Evolutionary conservation across 139 green algal species (phyloP), one percentile per base, ranked within the genome.

Genomic region (Pleodorina starrii): DNA sequence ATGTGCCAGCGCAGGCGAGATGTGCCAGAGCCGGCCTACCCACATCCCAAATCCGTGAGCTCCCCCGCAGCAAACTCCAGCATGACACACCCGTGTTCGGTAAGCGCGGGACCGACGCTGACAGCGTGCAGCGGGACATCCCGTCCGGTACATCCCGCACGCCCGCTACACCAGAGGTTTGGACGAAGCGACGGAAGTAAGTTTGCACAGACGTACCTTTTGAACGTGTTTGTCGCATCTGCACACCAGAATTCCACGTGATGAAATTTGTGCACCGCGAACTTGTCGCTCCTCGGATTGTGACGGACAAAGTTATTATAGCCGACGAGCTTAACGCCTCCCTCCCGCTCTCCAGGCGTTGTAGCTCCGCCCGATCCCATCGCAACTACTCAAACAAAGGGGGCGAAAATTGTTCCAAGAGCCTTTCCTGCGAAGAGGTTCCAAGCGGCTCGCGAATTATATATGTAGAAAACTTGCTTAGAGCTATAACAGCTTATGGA

Each of bases 201-300:
- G 43, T 1, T n/a, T n/a, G n/a, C n/a, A n/a, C n/a, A n/a, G n/a
- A 36, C 79, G 3, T 51, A 96, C 95, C 95, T 91, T 69, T 95
- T 96, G 87, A 91, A 95, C 0, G 95, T 96, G 76, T 92, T 98
- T 3, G 96, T 99, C 19, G 98, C 98, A 68, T 99, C 98, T 12
- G 91, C 86, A 74, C 93, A 97, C 94, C 94, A 99, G 69, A 99
- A 99, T 89, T 99, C 98, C 25, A 99, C 84, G 88, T 99, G 96
- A 77, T 99, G 96, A 68, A 99, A 99, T 29, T 93, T 84, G 19
- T 94, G 84, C 25, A 97, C 89, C 3, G 87, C 14, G 60, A 99
- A 99, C 54, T 79, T 88, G 91, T 99, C 97, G 68, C 84, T 95
- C 16, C 43, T 50, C 12, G 96, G 96, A 80, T 98, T 98, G 80